Base-by-base conservation (phyloP, 306 rosid genomes). In the Prunus mira region DNA sequence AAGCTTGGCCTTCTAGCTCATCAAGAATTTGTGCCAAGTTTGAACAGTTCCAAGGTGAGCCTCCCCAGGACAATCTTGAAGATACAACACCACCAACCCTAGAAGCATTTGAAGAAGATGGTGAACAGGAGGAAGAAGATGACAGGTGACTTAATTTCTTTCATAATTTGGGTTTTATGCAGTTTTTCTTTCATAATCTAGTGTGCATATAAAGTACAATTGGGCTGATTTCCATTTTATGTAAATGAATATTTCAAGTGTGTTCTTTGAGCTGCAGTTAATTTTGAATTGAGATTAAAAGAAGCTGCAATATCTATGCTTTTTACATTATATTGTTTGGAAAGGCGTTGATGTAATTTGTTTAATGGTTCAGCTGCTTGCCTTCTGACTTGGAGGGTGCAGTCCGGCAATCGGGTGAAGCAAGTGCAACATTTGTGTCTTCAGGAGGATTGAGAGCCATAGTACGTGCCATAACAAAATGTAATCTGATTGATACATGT, bases 301-400 rank as follows among this genome's bases (percentile, higher is more conserved):
- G 41, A 17, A 14, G 45, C 34, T 17, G 22, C 11, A 19, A 19
- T 63, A 4, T 51, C 67, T 22, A 3, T 62, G 49, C 73, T 25
- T 49, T 64, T 64, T 71, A 18, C n/a, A 19, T 63, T 1, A 57
- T 38, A 38, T 38, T 38, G 72, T 68, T 69, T 9, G 76, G 43
- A 74, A n/a, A 81, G 78, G 68, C 20, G 38, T 64, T 79, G 52
- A 81, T 75, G 76, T 60, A 45, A 57, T 76, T 71, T 20, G 12
- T 55, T 79, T 78, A 82, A 34, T 81, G 72, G 75, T 83, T 79
- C 90, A 95, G 98, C 81, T 95, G 97, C 83, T 88, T 95, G 91
- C 98, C 98, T 79, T 76, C 97, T 25, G 90, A 95, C 79, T 86
- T 92, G 91, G 96, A 84, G 78, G 98, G 97, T 18, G 97, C 98